Evolutionary conservation across 495 filamentous ascomycete species (phyloP).

Genomic region (Sabuloglossum arenarium): DNA sequence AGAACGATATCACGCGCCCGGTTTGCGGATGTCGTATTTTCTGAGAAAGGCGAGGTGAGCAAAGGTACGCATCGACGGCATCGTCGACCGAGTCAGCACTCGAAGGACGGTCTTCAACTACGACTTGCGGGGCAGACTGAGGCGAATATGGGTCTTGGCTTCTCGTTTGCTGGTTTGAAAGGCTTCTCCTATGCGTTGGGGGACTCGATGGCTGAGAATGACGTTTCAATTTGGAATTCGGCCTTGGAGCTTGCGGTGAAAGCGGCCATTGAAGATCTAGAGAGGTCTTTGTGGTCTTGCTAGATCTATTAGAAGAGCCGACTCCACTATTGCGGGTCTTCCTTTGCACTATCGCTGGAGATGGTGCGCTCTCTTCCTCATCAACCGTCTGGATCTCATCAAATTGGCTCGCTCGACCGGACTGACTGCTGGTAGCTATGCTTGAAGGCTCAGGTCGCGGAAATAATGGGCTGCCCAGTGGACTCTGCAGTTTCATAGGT

Average conservation of each 20-base stretch:
- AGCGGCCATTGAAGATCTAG: background rate
- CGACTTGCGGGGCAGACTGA: background rate
- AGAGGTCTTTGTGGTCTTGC: background rate
- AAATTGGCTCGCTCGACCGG: background rate
- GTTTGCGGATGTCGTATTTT: slow-evolving; percentile 69
- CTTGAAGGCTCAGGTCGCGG: background rate
- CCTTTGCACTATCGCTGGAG: slow-evolving; percentile 1
- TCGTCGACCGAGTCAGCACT: slow-evolving; percentile 77
- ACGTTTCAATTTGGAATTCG: background rate
- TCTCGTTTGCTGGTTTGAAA: background rate
- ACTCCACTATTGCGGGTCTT: background rate
- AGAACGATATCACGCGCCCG: slow-evolving; percentile 79
- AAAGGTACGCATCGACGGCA: slow-evolving; percentile 68
- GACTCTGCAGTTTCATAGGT: background rate
- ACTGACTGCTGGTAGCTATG: background rate
- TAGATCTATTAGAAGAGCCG: background rate
- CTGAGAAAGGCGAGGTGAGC: slow-evolving; percentile 66
- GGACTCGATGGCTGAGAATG: slow-evolving; percentile 1
- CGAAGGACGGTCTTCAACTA: slow-evolving; percentile 32
- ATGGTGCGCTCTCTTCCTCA: slow-evolving; percentile 3
- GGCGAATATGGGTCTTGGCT: background rate
- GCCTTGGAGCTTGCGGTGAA: background rate
- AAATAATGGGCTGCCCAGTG: background rate
- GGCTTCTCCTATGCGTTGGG: background rate
- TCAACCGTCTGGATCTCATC: background rate